Base-by-base conservation (phyloP, 176 grass and related monocot species). In the Chloris gayana region DNA sequence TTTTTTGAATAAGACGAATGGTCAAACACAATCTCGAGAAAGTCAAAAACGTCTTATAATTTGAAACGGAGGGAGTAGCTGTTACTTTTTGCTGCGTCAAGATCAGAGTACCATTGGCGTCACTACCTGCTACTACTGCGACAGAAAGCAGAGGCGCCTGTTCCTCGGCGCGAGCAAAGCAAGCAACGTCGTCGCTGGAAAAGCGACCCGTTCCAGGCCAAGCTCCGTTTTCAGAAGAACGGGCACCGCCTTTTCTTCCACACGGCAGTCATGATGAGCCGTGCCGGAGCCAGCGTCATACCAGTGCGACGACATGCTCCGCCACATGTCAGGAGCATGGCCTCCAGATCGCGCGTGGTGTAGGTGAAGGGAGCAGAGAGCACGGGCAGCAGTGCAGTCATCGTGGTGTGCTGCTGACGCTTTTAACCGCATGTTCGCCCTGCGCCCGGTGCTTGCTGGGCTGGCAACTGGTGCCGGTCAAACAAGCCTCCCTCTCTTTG, bases 381-480 rank as follows among this genome's bases (percentile, higher is more conserved):
- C 75, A 77, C n/a, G 57, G 10, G 39, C 19, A 64, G 62, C 14
- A 5, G 10, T 7, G 41, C 27, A 34, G 49, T 18, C 50, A 17
- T 15, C 13, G 76, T 46, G 72, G 13, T 65, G 64, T 85, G 82
- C 68, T 74, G 77, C 71, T 72, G 45, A 85, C 75, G 46, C 87
- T 89, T 81, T 85, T 76, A 35, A 14, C 87, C 13, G 72, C 78
- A 72, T 77, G 72, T 67, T 37, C 65, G 63, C 26, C 62, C 14
- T 26, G 39, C 57, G 49, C 46, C 26, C 27, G 61, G 60, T 25
- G 73, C 0, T 42, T 21, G 64, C 66, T 50, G 69, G 61, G 79
- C 67, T 80, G 77, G 67, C 69, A 22, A 45, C 76, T 67, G 45
- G 17, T 64, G 73, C 58, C 64, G 62, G 88, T 86, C 78, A 89